Base-by-base conservation (phyloP, 208 protist genomes). In the Crithidia acanthocephali region DNA sequence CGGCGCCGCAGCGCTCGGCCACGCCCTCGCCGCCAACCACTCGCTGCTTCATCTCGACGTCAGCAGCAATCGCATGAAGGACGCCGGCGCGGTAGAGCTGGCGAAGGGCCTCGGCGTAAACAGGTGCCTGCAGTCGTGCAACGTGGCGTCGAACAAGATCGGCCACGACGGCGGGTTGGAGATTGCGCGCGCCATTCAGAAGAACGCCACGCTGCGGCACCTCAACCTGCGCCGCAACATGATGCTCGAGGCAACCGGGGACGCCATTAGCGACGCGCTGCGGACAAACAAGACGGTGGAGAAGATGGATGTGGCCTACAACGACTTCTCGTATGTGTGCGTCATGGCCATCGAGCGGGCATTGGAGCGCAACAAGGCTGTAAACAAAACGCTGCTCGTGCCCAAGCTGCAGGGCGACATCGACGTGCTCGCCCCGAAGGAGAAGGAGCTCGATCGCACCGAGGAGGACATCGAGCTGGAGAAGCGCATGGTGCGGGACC, bases 261-360 rank as follows among this genome's bases (percentile, higher is more conserved):
- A 93, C 27, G 55, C 79, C 10, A 76, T 97, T 42, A 88, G 84
- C 52, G 88, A 92, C 33, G 75, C 77, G 18, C 68, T 98, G 2
- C 81, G 84, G 15, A 55, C 27, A 0, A 95, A 96, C 76, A 83
- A 48, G 9, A 83, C 85, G 0, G 32, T 98, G 22, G 82, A 95
- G 67, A 80, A 63, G n/a, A 84, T 98, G 66, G 91, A 98, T 50
- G 83, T 95, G 42, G 74, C 92, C 0, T 98, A 90, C 81, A 98
- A 98, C 69, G 88, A 98, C 72, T 97, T 97, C 59, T 87, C 84
- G 8, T 98, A 96, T 79, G 90, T 91, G 58, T 95, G 90, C 61
- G 85, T 92, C 13, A 84, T 94, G 50, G 80, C 80, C 27, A 92
- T 93, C 35, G 73, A 86, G 27, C 62, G 66, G 7, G 83, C 81